Percentiles rank a stretch among this genome's conserved stretches.
Conservation (phyloP, 1,139 yeast genomes). For the Taphrina populina region DNA sequence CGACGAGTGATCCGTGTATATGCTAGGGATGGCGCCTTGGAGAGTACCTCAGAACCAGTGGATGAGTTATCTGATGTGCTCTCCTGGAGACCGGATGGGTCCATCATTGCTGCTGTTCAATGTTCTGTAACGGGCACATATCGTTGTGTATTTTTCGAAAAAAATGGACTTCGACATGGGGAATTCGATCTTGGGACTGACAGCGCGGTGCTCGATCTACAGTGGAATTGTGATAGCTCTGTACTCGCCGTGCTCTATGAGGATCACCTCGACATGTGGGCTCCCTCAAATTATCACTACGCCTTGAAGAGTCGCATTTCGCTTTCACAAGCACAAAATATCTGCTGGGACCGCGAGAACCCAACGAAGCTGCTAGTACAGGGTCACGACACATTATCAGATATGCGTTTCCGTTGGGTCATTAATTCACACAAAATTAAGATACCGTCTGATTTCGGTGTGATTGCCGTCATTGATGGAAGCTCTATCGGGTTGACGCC, state of each 20-base stretch:
- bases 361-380: conserved; percentile 57
- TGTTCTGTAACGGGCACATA: conserved; percentile 47
- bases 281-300: conserved; percentile 93
- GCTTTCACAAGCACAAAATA: conserved; percentile 43
- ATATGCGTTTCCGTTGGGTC: conserved; percentile 65
- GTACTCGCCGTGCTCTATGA: conserved; percentile 65
- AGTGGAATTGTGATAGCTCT: conserved; percentile 85
- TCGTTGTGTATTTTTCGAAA: conserved; percentile 77
- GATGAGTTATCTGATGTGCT: conserved; percentile 72
- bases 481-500: conserved; percentile 73
- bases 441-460: conserved; percentile 71
- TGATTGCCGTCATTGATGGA: conserved; percentile 81
- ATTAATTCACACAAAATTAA: conserved; percentile 67
- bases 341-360: conserved; percentile 86
- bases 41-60: conserved; percentile 86
- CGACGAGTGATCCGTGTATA: conserved; percentile 85
- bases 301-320: conserved; percentile 77
- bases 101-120: conserved; percentile 79
- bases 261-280: conserved; percentile 78
- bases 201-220: conserved; percentile 45
- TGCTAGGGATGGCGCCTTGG: conserved; percentile 65
- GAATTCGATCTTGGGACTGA: conserved; percentile 72
- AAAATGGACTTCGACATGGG: conserved; percentile 90
- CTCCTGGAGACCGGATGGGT: conserved; percentile 91
- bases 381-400: conserved; percentile 44